These are phyloP conservation scores for Eucalyptus melliodora DNA, from an alignment of 345 rosid species.

Conservation along the genomic window DNA sequence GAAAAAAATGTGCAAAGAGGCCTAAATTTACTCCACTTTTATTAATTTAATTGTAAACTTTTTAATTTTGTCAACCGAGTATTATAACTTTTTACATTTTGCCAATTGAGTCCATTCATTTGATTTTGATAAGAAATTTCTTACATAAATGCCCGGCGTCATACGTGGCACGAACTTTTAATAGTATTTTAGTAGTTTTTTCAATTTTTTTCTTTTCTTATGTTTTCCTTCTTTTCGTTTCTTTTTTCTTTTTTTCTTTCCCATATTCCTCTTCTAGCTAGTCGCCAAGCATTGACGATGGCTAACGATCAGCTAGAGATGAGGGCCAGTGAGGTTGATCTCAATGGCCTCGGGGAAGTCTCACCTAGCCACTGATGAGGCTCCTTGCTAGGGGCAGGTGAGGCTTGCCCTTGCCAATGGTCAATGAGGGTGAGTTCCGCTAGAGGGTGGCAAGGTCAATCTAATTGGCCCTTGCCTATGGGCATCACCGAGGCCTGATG, in stretches of 20 bases:
- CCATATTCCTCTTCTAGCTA: not conserved
- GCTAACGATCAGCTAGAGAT: not conserved
- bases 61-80: no score
- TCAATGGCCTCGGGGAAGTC: not conserved
- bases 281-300: not conserved
- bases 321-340: not conserved
- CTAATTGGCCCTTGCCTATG: not conserved
- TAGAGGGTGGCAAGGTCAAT: not conserved
- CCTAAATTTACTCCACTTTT: not conserved
- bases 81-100: fast-evolving
- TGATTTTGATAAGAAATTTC: not conserved
- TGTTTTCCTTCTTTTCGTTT: no score
- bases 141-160: fast-evolving
- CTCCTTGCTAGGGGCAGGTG: not conserved
- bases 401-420: not conserved
- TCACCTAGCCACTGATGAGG: not conserved
- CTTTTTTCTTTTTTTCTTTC: no score
- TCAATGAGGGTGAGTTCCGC: not conserved
- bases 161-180: not conserved
- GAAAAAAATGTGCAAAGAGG: no score
- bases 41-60: no score
- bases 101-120: fast-evolving
- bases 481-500: fast-evolving
- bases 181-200: no score
- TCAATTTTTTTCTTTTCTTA: fast-evolving